Conservation (phyloP, 148 eudicot genomes). For the Nepenthes mirabilis region DNA sequence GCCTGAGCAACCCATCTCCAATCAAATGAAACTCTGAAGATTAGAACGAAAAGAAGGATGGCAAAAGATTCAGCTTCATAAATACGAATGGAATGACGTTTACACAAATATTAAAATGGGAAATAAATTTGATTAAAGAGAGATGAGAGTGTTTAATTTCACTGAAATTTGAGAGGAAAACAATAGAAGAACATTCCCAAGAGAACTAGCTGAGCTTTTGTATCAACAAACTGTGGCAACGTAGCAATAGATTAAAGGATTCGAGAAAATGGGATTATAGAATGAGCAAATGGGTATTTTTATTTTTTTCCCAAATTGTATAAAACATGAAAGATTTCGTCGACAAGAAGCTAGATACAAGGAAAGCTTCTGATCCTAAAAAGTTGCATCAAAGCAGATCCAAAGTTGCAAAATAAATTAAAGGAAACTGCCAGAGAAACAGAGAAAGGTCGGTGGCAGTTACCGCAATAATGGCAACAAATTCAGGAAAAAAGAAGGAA, state of each 20-base stretch:
- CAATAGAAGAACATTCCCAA: conserved; percentile 3
- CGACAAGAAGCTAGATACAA: too few relatives aligned
- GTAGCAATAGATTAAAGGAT: not conserved
- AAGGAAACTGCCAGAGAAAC: conserved; percentile 1
- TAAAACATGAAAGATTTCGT: too few relatives aligned
- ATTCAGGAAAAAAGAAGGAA: too few relatives aligned
- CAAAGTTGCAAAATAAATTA: not conserved
- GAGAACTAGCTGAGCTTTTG: not conserved
- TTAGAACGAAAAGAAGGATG: too few relatives aligned
- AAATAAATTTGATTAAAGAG: not conserved
- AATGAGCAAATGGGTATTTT: not conserved
- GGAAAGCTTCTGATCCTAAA: too few relatives aligned
- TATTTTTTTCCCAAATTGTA: not conserved
- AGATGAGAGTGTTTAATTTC: not conserved
- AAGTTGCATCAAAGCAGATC: too few relatives aligned
- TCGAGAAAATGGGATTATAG: not conserved
- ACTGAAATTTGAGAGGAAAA: not conserved
- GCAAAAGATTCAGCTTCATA: not conserved
- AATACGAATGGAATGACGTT: not conserved
- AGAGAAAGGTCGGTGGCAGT: not conserved
- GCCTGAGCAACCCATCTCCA: conserved; percentile 63
- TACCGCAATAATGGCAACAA: too few relatives aligned
- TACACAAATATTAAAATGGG: not conserved
- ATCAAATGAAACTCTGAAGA: not conserved
- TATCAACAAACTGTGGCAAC: not conserved